Evolutionary conservation across 768 basidiomycete species (phyloP).

Genomic region (Harrya chromipes): DNA sequence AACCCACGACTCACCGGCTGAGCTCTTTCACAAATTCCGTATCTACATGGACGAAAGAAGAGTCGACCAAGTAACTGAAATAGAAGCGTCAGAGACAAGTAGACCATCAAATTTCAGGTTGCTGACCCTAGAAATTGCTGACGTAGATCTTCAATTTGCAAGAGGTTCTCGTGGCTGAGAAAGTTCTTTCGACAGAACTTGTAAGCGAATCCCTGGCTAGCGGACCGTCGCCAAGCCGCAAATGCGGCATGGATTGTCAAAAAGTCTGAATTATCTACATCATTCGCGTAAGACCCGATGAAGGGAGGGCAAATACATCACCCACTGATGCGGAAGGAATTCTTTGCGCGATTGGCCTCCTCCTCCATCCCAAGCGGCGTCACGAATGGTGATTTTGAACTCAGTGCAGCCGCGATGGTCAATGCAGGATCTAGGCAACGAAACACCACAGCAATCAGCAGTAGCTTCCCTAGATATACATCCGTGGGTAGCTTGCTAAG

Average conservation of each 20-base stretch:
- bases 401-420: slow-evolving; percentile 90
- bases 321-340: slow-evolving; percentile 71
- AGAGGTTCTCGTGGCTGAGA: slow-evolving; percentile 87
- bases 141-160: slow-evolving; percentile 94
- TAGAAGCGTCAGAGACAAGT: slow-evolving; percentile 1
- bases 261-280: slow-evolving; percentile 89
- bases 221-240: slow-evolving; percentile 75
- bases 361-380: slow-evolving; percentile 84
- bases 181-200: slow-evolving; percentile 81
- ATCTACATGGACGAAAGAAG: slow-evolving; percentile 75
- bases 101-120: not conserved
- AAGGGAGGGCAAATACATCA: slow-evolving; percentile 4
- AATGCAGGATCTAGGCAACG: slow-evolving; percentile 94
- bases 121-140: slow-evolving; percentile 79
- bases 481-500: slow-evolving; percentile 93
- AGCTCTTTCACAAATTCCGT: slow-evolving; percentile 64
- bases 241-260: slow-evolving; percentile 91
- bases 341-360: slow-evolving; percentile 83
- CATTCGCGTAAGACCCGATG: not conserved
- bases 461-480: slow-evolving; percentile 92
- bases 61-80: slow-evolving; percentile 81
- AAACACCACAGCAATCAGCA: slow-evolving; percentile 80
- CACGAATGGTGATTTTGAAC: slow-evolving; percentile 91
- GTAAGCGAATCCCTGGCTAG: slow-evolving; percentile 56
- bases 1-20: slow-evolving; percentile 44